Conservation (phyloP, 495 filamentous ascomycete species). For the Penicillium macrosclerotiorum region DNA sequence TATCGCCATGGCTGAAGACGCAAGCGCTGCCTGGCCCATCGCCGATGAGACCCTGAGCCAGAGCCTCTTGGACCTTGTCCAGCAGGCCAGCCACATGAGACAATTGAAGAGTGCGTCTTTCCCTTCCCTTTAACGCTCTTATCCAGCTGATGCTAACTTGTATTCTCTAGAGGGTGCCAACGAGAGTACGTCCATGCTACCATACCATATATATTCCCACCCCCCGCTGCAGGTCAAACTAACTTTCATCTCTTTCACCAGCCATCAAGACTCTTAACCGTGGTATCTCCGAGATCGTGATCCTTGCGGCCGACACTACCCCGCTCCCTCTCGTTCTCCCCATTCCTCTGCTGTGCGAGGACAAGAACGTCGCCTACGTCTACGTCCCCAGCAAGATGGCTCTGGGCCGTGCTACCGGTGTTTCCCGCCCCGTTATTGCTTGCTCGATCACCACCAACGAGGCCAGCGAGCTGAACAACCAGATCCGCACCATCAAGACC, state of each 20-base stretch:
- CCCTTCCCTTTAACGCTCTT: too few relatives aligned
- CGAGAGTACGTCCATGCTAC: constrained; percentile 37
- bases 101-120: constrained; percentile 47
- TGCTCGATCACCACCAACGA: constrained; percentile 84
- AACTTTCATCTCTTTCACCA: constrained; percentile 14
- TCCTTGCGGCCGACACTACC: constrained; percentile 82
- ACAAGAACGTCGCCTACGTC: constrained; percentile 74
- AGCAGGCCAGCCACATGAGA: constrained; percentile 79
- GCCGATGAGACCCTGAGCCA: constrained; percentile 80
- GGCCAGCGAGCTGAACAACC: constrained; percentile 46
- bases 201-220: too few relatives aligned
- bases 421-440: constrained; percentile 82
- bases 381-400: constrained; percentile 66
- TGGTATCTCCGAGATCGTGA: constrained; percentile 82
- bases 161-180: constrained; percentile 73
- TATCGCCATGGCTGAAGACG: constrained; percentile 39
- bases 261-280: constrained; percentile 87
- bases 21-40: constrained; percentile 74
- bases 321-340: constrained; percentile 88
- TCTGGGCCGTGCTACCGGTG: constrained; percentile 72
- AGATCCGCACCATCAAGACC: constrained; percentile 78
- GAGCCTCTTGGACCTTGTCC: constrained; percentile 80
- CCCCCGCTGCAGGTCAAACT: too few relatives aligned
- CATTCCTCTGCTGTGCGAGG: constrained; percentile 82
- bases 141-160: too few relatives aligned